These are phyloP conservation scores for Amanita jacksonii DNA, from an alignment of 768 basidiomycete species.

Conservation along the genomic window DNA sequence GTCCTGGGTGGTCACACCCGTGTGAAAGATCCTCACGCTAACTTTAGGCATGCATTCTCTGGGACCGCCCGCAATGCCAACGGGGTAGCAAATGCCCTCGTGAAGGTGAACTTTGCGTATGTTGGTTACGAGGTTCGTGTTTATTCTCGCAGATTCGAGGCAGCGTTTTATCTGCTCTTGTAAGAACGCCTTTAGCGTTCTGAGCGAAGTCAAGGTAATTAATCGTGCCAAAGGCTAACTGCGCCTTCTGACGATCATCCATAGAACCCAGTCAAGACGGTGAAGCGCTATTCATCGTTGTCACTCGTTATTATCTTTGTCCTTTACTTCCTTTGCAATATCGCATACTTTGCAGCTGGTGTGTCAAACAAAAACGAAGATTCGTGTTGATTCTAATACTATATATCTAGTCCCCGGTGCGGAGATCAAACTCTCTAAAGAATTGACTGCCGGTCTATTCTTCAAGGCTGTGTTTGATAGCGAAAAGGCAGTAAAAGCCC, in stretches of 20 bases:
- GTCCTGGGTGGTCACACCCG: conserved; percentile 50
- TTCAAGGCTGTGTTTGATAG: conserved; percentile 41
- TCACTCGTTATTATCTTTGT: conserved; percentile 33
- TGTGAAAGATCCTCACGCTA: conserved; percentile 43
- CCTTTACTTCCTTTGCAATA: conserved; percentile 39
- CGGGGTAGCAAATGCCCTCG: conserved; percentile 28
- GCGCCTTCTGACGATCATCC: conserved; percentile 1
- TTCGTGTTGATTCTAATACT: neutral
- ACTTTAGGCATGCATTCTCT: conserved; percentile 49
- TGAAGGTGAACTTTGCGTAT: conserved; percentile 31
- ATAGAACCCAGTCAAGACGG: conserved; percentile 34
- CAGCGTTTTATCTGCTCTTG: neutral
- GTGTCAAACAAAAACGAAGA: conserved; percentile 4
- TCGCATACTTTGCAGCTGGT: conserved; percentile 30
- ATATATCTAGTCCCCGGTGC: conserved; percentile 30
- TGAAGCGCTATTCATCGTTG: conserved; percentile 34
- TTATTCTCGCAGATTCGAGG: too few relatives aligned
- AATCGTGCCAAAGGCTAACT: neutral
- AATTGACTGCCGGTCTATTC: conserved; percentile 39
- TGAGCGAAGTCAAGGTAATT: conserved; percentile 31
- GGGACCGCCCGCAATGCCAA: conserved; percentile 43
- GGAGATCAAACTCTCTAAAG: conserved; percentile 30
- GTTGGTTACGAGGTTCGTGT: conserved; percentile 24
- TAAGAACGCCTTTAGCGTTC: conserved; percentile 35
- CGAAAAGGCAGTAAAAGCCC: conserved; percentile 24